Evolutionary conservation across 2,329 filamentous ascomycete genomes (phyloP).

Genomic region (Colletotrichum paranaense): DNA sequence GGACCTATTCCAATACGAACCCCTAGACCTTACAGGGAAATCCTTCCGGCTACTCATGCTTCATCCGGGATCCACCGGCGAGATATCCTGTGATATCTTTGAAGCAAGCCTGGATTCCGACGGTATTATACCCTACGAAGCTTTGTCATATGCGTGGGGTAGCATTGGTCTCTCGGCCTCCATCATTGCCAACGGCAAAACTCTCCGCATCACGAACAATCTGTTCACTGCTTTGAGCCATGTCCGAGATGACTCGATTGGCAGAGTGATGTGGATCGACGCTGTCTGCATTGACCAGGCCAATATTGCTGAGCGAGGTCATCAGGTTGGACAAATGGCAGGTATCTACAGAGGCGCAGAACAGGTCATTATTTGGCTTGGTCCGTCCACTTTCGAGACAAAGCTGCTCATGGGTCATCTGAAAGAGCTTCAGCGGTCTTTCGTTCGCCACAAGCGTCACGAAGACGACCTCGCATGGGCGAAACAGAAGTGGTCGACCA

Average conservation of each 20-base stretch:
- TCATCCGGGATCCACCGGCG: not conserved
- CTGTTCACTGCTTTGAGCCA: not conserved
- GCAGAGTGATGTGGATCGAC: not conserved
- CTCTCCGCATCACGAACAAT: not conserved
- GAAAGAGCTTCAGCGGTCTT: no score
- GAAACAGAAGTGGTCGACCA: no score
- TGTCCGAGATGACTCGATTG: not conserved
- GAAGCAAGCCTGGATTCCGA: not conserved
- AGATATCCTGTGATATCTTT: constrained; percentile 2
- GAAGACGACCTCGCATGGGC: no score
- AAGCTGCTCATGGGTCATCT: no score
- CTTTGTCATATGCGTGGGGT: not conserved
- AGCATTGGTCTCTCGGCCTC: not conserved
- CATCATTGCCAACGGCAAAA: not conserved
- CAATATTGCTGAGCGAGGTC: not conserved
- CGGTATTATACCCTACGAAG: not conserved
- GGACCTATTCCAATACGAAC: not conserved
- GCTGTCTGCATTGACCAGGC: constrained; percentile 1
- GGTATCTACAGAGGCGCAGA: not conserved
- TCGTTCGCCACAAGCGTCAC: no score
- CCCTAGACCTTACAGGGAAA: not conserved
- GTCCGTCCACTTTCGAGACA: not conserved
- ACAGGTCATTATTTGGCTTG: constrained; percentile 26
- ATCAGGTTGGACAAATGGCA: not conserved
- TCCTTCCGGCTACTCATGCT: constrained; percentile 11